Conservation (phyloP, 306 rosid genomes). For the Cucumis melo region DNA sequence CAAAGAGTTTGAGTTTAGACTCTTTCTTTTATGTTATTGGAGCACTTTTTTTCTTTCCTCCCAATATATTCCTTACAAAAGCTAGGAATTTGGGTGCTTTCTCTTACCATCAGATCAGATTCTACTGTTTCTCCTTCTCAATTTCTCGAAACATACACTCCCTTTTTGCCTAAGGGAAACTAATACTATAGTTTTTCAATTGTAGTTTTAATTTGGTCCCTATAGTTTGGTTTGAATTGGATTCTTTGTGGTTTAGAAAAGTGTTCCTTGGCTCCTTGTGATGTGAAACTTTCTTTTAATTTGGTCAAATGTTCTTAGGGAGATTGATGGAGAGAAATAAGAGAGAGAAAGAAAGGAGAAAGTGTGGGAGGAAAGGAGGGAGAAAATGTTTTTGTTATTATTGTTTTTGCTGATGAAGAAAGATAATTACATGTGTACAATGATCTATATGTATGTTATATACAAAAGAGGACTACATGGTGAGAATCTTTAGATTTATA, state of each 20-base stretch:
- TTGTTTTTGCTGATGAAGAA: too few relatives aligned
- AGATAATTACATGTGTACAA: too few relatives aligned
- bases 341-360: neutral
- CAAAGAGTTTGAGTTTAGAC: neutral
- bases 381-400: too few relatives aligned
- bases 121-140: neutral
- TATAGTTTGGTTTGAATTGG: neutral
- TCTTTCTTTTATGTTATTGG: neutral
- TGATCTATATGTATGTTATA: too few relatives aligned
- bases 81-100: neutral
- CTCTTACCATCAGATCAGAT: neutral
- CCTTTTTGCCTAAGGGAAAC: neutral
- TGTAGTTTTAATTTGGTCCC: neutral
- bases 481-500: too few relatives aligned
- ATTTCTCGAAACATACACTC: neutral
- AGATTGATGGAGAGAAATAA: neutral
- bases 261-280: neutral
- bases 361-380: neutral
- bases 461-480: too few relatives aligned
- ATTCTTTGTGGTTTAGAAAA: neutral
- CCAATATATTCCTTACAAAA: neutral
- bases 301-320: neutral
- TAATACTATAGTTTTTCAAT: too few relatives aligned
- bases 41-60: neutral
- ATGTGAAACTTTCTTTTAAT: neutral